Evolutionary conservation across 495 filamentous ascomycete genomes (phyloP).

Genomic region (Durotheca rogersii): DNA sequence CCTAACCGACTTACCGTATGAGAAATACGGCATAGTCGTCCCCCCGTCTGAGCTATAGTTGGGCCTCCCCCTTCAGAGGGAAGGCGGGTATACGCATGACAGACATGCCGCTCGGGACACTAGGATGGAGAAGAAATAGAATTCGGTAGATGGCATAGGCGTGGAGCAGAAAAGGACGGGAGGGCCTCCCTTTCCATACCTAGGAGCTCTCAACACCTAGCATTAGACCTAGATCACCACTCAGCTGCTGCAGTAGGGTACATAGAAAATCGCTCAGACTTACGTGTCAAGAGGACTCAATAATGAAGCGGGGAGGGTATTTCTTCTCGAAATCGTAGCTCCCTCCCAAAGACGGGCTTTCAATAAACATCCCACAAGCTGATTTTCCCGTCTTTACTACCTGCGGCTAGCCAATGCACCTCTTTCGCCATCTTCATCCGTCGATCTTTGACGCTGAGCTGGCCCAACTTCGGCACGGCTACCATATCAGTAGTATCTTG

Average conservation of each 20-base stretch:
- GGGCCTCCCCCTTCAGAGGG: conserved; percentile 43
- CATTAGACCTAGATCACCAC: background rate
- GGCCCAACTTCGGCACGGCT: conserved; percentile 31
- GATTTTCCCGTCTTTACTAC: conserved; percentile 94
- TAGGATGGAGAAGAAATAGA: too few species aligned
- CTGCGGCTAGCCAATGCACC: conserved; percentile 87
- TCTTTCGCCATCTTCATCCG: conserved; percentile 63
- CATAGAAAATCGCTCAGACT: background rate
- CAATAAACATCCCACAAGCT: conserved; percentile 95
- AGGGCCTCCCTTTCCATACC: background rate
- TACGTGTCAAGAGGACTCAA: too few species aligned
- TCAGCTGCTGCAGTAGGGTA: background rate
- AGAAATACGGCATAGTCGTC: conserved; percentile 64
- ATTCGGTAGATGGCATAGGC: too few species aligned
- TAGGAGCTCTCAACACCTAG: background rate
- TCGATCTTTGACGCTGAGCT: conserved; percentile 59
- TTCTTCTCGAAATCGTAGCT: background rate
- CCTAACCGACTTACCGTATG: conserved; percentile 72
- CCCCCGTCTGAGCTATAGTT: conserved; percentile 41
- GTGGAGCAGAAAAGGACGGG: too few species aligned
- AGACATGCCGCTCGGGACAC: conserved; percentile 22
- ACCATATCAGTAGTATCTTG: conserved; percentile 2
- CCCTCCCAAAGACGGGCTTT: conserved; percentile 2
- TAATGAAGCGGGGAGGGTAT: too few species aligned
- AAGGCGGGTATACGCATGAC: conserved; percentile 22